Conservation (phyloP, 495 filamentous ascomycete species). For the Aspergillus bridgeri region DNA sequence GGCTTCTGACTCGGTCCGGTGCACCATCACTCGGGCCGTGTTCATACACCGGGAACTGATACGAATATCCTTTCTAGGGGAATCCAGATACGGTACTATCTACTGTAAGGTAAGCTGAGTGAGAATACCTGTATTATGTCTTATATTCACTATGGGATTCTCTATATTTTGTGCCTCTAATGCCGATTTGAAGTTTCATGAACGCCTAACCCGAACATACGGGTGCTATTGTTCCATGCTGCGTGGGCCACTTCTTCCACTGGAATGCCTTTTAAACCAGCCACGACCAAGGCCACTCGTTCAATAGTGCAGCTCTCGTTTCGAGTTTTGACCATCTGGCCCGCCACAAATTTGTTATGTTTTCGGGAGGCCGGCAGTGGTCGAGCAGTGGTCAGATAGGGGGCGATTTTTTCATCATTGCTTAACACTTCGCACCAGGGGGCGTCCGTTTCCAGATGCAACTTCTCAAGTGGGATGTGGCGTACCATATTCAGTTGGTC, state of each 20-base stretch:
- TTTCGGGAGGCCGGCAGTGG: constrained; percentile 23
- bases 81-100: no score
- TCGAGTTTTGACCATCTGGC: constrained; percentile 31
- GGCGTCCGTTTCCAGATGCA: constrained; percentile 36
- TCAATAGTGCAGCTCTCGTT: constrained; percentile 34
- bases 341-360: constrained; percentile 24
- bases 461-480: constrained; percentile 20
- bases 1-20: no score
- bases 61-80: no score
- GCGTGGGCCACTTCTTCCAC: constrained; percentile 24
- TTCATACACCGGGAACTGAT: no score
- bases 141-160: not conserved
- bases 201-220: constrained; percentile 26
- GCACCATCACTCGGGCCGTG: no score
- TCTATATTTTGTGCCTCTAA: not conserved
- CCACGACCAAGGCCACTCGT: constrained; percentile 27
- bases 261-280: constrained; percentile 26
- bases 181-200: not conserved
- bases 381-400: constrained; percentile 16
- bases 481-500: constrained; percentile 29
- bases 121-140: no score
- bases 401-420: constrained; percentile 19
- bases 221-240: constrained; percentile 31
- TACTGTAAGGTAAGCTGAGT: no score
- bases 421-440: constrained; percentile 31